Base-by-base conservation (phyloP, 73 alveolate genomes). In the Halteria grandinella region DNA sequence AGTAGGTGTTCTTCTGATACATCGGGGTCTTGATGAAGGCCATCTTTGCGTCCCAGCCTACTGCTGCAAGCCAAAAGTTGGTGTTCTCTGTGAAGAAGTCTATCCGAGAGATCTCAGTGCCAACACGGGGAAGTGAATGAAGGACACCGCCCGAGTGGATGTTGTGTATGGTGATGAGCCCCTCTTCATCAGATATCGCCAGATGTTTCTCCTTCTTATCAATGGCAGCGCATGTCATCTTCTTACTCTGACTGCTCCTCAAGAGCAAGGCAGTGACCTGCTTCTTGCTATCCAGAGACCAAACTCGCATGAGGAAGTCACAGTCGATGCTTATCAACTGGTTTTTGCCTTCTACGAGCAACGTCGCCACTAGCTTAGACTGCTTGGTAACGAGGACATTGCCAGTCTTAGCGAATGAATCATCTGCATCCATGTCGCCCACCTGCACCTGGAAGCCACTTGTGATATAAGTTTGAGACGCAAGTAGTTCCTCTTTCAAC, bases 151-250 rank as follows among this genome's bases (percentile, higher is more conserved):
- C 88, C 1, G 78, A 50, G 28, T 60, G 53, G 49, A 77, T 77
- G 25, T 77, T 77, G 58, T 62, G 88, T 21, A 77, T 63, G 43
- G 74, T 39, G 2, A 77, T 54, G 17, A 43, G 37, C 10, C 88
- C 88, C 23, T 49, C 88, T 48, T 77, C 88, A 62, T 77, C 75
- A 32, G 88, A 70, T 1, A 77, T 59, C 5, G 88, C 88, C 11
- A 77, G 64, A 21, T 41, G 39, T 36, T 54, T 77, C 40, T 77
- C 75, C 23, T 59, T 60, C 14, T 53, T 41, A 48, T 77, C 88
- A 17, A 62, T 50, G 25, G 62, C 79, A 1, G 81, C 79, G 33
- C 55, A 60, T 4, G 81, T 63, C 28, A 77, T 53, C 44, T 77
- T 77, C 75, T 77, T 77, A 11, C 33, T 62, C 45, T 53, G 6